These are phyloP conservation scores for Fusarium oligoseptatum DNA, from an alignment of 2,329 filamentous ascomycete genomes.

Conservation along the genomic window DNA sequence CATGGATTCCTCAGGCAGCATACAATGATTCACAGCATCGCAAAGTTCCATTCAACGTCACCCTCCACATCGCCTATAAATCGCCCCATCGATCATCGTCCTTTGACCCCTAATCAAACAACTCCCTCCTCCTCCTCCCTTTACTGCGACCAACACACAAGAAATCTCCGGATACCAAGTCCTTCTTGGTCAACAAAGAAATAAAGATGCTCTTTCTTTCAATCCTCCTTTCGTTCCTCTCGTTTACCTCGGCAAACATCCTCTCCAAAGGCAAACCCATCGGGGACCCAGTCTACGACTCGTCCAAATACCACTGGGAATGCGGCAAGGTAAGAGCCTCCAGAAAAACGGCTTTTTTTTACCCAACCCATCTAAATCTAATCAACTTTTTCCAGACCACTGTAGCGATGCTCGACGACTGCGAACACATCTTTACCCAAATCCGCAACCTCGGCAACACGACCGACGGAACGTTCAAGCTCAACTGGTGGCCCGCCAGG, in stretches of 20 bases:
- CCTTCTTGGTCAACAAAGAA: not conserved
- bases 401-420: not conserved
- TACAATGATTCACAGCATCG: not conserved
- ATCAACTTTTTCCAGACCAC: not conserved
- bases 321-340: slow-evolving; percentile 9
- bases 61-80: not conserved
- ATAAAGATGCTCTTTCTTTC: not conserved
- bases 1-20: not conserved
- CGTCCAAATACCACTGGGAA: slow-evolving; percentile 8
- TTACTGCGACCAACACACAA: not conserved
- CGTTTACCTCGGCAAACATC: not conserved
- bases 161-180: not conserved
- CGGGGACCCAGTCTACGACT: not conserved
- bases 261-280: not conserved
- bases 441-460: not conserved
- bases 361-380: too few species aligned
- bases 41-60: not conserved
- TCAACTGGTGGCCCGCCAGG: not conserved
- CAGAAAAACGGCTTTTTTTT: not conserved
- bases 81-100: not conserved
- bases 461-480: not conserved
- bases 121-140: not conserved
- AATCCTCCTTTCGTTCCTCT: not conserved
- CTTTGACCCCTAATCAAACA: not conserved
- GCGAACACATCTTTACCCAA: not conserved